Conservation (phyloP, 495 filamentous ascomycete genomes). For the Xylaria bambusicola region DNA sequence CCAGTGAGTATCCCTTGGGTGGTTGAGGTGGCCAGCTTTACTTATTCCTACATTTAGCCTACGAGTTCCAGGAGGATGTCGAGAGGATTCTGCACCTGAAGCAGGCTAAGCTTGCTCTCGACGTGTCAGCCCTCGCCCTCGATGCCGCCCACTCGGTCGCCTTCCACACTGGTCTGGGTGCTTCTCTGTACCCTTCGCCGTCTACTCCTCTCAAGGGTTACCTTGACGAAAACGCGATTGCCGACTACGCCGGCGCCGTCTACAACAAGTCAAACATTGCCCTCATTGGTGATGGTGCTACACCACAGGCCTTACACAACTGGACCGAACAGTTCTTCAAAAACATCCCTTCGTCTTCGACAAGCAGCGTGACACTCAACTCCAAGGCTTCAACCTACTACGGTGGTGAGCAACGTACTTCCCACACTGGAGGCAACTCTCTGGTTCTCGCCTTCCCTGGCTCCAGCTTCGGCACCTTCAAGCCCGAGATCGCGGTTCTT, state of each 20-base stretch:
- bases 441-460: conserved; percentile 91
- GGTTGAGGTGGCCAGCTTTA: conserved; percentile 26
- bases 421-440: conserved; percentile 70
- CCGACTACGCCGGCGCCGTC: conserved; percentile 69
- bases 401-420: conserved; percentile 90
- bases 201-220: conserved; percentile 73
- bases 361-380: conserved; percentile 40
- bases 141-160: conserved; percentile 85
- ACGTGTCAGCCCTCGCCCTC: conserved; percentile 71
- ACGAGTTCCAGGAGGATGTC: conserved; percentile 88
- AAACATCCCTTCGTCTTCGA: conserved; percentile 45
- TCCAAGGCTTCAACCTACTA: conserved; percentile 72
- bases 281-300: conserved; percentile 84
- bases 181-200: conserved; percentile 67
- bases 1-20: conserved; percentile 57
- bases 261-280: conserved; percentile 90
- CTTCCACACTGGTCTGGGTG: conserved; percentile 92
- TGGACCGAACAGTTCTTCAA: conserved; percentile 93
- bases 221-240: conserved; percentile 68
- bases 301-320: conserved; percentile 73
- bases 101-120: conserved; percentile 66
- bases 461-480: conserved; percentile 74
- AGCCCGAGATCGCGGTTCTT: conserved; percentile 88
- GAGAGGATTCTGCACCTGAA: conserved; percentile 67
- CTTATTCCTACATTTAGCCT: conserved; percentile 52